These are phyloP conservation scores for Rubia balearica DNA, from an alignment of 305 asterid genomes.

Conservation along the genomic window DNA sequence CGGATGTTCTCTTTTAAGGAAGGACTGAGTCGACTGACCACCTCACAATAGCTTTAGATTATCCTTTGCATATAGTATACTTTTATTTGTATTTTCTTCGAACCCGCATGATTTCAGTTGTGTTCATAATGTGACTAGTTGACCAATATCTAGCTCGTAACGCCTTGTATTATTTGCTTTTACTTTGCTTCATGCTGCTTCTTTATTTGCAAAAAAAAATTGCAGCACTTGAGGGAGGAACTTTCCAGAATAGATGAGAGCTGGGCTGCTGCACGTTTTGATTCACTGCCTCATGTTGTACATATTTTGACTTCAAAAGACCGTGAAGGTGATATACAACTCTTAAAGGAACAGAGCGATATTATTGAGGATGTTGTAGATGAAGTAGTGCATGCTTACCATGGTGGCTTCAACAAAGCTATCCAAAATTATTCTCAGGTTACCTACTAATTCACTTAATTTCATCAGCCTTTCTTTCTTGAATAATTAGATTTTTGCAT, in stretches of 20 bases:
- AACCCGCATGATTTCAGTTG: neutral
- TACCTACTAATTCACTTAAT: slow-evolving; percentile 20
- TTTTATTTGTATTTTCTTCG: slow-evolving; percentile 1
- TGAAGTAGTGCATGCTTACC: slow-evolving; percentile 98
- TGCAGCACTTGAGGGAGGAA: slow-evolving; percentile 85
- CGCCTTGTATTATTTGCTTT: neutral
- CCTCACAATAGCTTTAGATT: neutral
- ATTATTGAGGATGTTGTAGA: slow-evolving; percentile 96
- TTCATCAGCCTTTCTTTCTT: neutral
- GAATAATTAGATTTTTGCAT: neutral
- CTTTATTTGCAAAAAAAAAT: slow-evolving; percentile 18
- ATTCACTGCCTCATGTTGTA: slow-evolving; percentile 95
- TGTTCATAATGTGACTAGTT: neutral
- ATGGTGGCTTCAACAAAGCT: slow-evolving; percentile 96
- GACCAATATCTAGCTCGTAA: neutral
- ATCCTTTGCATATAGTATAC: neutral
- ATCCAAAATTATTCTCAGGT: slow-evolving; percentile 99
- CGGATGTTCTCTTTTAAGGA: neutral
- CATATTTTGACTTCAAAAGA: slow-evolving; percentile 95
- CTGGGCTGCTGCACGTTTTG: slow-evolving; percentile 97
- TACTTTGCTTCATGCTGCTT: neutral
- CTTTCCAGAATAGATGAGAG: slow-evolving; percentile 85
- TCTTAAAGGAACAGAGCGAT: slow-evolving; percentile 91
- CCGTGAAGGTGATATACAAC: slow-evolving; percentile 77
- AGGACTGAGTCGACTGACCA: neutral